Evolutionary conservation across 1,284 basidiomycete species (phyloP), one percentile per base, ranked within the genome.

Genomic region (Trametes hirsuta): DNA sequence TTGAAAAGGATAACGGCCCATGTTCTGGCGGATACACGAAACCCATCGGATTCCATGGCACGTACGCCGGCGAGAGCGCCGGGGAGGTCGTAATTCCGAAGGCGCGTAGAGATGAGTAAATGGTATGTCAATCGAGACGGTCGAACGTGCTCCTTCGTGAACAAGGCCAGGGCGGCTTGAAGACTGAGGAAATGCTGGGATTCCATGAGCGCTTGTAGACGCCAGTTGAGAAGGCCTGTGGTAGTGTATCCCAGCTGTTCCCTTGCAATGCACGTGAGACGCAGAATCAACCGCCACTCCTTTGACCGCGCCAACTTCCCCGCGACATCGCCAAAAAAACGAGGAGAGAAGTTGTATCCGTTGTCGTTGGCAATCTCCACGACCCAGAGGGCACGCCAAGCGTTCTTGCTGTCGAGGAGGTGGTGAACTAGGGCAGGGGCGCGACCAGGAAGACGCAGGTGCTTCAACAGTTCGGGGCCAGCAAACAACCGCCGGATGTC

Each of bases 201-300:
- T 69, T 90, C 85, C 59, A 85, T 71, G 44, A 84, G 69, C 1
- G 87, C 86, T 40, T 82, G 82, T 18, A 81, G 75, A 49, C 81
- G 81, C 89, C 88, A 91, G 71, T 92, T 86, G 65, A 92, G 77
- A 21, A 92, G 75, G 24, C 83, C 80, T 35, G 74, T 66, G 2
- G 83, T 85, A 1, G 80, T 77, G 55, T 74, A 76, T 49, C 81
- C 79, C 10, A 79, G 76, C 18, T 83, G 80, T 40, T 73, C 68
- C 59, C 75, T 77, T 51, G 80, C 85, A 15, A 84, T 72, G 30
- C 71, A 68, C 44, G 84, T 80, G 15, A 84, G 68, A 24, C 71
- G 65, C 24, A 82, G 75, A 3, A 91, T 74, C 10, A 75, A 68
- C 41, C 71, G 62, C 90, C 89, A 91, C 36, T 77, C 69, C 25